Evolutionary conservation across 2,329 filamentous ascomycete species (phyloP), one percentile per base, ranked within the genome.

Genomic region (Colletotrichum sansevieriae): DNA sequence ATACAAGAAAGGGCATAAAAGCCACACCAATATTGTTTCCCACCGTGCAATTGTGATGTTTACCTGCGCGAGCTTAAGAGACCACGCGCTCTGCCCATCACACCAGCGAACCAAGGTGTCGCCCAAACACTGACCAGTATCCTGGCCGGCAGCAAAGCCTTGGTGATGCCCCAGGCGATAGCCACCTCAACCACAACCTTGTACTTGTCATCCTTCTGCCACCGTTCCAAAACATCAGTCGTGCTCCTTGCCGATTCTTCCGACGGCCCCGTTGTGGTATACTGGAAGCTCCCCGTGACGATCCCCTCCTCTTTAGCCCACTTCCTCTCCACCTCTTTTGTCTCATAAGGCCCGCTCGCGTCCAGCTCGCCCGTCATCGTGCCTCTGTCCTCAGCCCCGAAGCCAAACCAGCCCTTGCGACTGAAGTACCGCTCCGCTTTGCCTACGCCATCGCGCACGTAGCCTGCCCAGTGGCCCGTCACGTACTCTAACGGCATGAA

Each of bases 111-210:
- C 92, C 93, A 97, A 4, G 96, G 96, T 54, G 96, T 97, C 13
- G 88, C 91, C 93, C 92, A 97, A 4, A 97, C 86, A 80, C 95
- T 97, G 7, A 89, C 80, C 29, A 91, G 82, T 70, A 99, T 87
- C 73, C 96, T 87, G 12, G 92, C 75, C 0, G 96, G 94, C 71
- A 99, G 78, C 67, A 98, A 76, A 15, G 89, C 90, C 81, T 99
- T 99, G 1, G 94, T 97, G 71, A 98, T 87, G 1, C 94, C 92
- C 83, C 96, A 99, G 5, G 96, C 95, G 20, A 96, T 91, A 25
- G 93, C 96, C 71, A 98, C 88, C 78, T 91, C 88, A 0, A 90
- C 81, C 5, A 89, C 81, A n/a, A 90, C 81, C 71, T 83, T 85
- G 74, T 89, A 88, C 70, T 81, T 82, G n/a, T 74, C 73, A 63